phyloP scores from a whole-genome alignment of 2,329 filamentous ascomycete species.

The Nemania abortiva region DNA sequence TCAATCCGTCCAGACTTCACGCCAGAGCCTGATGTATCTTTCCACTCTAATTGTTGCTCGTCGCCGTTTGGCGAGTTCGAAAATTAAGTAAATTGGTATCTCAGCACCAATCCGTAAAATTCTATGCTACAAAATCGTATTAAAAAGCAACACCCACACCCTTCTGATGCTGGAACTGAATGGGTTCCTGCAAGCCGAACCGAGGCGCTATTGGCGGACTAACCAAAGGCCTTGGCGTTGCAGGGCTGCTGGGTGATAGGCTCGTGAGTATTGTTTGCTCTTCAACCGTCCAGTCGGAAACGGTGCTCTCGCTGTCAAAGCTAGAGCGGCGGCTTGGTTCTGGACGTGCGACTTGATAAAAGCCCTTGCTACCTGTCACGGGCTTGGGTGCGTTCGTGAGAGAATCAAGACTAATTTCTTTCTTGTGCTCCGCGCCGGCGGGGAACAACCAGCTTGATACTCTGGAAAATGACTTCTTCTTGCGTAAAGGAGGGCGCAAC shows the following conservation, averaged over 20 bases:
- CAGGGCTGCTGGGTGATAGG: constrained; percentile 62
- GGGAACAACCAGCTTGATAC: constrained; percentile 70
- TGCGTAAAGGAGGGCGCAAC: constrained; percentile 70
- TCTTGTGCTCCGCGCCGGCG: constrained; percentile 48
- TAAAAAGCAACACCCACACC: constrained; percentile 64
- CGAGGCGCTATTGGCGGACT: constrained; percentile 48
- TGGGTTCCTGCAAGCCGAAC: constrained; percentile 46
- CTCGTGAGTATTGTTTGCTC: constrained; percentile 61
- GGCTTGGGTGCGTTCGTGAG: constrained; percentile 68
- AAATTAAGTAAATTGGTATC: constrained; percentile 42
- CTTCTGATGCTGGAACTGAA: constrained; percentile 51
- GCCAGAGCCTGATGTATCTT: constrained; percentile 32
- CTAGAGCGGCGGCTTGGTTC: constrained; percentile 54
- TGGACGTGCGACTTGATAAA: constrained; percentile 67
- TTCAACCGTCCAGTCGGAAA: constrained; percentile 63
- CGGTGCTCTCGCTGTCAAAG: constrained; percentile 60
- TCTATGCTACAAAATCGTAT: constrained; percentile 43
- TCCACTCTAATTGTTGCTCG: constrained; percentile 33
- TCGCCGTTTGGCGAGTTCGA: constrained; percentile 28
- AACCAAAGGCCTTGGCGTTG: constrained; percentile 57
- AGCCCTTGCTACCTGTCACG: constrained; percentile 65
- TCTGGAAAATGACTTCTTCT: constrained; percentile 75
- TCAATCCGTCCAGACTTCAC: constrained; percentile 31
- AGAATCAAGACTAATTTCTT: constrained; percentile 60
- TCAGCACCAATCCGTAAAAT: constrained; percentile 43